Evolutionary conservation across 306 rosid species (phyloP).

Genomic region (Ormosia emarginata): DNA sequence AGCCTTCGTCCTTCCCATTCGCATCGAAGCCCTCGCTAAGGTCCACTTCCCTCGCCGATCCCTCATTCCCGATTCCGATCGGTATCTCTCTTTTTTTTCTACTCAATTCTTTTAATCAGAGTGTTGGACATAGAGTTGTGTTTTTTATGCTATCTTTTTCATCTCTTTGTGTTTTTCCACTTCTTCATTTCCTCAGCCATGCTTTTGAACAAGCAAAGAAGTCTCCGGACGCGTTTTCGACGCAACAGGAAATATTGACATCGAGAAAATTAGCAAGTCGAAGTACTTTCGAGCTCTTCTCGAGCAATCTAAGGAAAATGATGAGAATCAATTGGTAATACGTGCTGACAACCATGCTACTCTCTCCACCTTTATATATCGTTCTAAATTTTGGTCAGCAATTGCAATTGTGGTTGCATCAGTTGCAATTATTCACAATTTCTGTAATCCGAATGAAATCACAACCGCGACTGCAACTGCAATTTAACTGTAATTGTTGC

Average conservation of each 20-base stretch:
- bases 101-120: background rate
- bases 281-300: constrained; percentile 64
- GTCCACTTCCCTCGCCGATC: constrained; percentile 49
- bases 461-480: no score
- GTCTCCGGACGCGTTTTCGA: constrained; percentile 58
- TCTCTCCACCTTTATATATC: no score
- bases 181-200: constrained; percentile 35
- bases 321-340: constrained; percentile 42
- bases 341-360: background rate
- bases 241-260: constrained; percentile 57
- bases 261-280: constrained; percentile 68
- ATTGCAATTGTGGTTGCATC: no score
- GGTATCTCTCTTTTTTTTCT: constrained; percentile 34
- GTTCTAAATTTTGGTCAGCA: no score
- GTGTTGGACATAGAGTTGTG: no score
- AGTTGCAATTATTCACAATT: no score
- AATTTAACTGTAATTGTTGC: no score
- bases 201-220: constrained; percentile 83
- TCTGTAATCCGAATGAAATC: no score
- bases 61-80: constrained; percentile 59
- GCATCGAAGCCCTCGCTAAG: constrained; percentile 50
- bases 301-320: constrained; percentile 44
- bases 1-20: constrained; percentile 64
- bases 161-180: background rate
- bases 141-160: background rate